Evolutionary conservation across 805 yeast genomes (phyloP).

Genomic region (Ogataea corticis): DNA sequence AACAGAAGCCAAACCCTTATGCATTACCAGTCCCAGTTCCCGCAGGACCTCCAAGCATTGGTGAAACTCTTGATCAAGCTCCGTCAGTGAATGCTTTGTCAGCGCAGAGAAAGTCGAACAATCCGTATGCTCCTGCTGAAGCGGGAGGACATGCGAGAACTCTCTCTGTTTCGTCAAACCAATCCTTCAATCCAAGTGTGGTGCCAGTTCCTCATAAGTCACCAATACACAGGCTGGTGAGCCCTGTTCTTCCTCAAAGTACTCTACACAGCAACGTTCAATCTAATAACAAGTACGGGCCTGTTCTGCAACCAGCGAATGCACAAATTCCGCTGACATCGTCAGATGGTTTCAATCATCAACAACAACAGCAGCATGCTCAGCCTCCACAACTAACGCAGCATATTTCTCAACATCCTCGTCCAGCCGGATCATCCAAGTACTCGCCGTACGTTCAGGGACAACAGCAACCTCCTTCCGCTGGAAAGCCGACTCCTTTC

Average conservation of each 20-base stretch:
- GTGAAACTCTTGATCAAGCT: not conserved
- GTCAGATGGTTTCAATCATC: not conserved
- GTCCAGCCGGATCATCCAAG: slow-evolving; percentile 9
- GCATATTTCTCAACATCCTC: slow-evolving; percentile 1
- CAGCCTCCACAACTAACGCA: slow-evolving; percentile 1
- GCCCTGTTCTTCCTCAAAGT: slow-evolving; percentile 11
- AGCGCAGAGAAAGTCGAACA: slow-evolving; percentile 17
- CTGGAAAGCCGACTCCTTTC: slow-evolving; percentile 8
- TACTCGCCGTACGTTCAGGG: slow-evolving; percentile 21
- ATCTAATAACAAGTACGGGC: slow-evolving; percentile 4
- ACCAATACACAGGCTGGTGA: slow-evolving; percentile 18
- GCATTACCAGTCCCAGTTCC: slow-evolving; percentile 14
- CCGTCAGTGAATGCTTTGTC: not conserved
- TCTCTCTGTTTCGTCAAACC: slow-evolving; percentile 21
- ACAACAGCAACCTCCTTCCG: slow-evolving; percentile 8
- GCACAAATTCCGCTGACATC: slow-evolving; percentile 4
- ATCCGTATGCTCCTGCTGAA: slow-evolving; percentile 36
- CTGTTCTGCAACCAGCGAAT: not conserved
- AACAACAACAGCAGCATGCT: slow-evolving; percentile 3
- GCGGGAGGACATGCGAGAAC: slow-evolving; percentile 34
- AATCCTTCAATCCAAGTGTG: slow-evolving; percentile 29
- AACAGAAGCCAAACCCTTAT: slow-evolving; percentile 35
- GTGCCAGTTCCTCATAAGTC: slow-evolving; percentile 32
- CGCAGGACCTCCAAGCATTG: not conserved
- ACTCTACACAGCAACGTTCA: not conserved